phyloP scores from a whole-genome alignment of 352 stramenopile species.

The Pythium brachiatum region DNA sequence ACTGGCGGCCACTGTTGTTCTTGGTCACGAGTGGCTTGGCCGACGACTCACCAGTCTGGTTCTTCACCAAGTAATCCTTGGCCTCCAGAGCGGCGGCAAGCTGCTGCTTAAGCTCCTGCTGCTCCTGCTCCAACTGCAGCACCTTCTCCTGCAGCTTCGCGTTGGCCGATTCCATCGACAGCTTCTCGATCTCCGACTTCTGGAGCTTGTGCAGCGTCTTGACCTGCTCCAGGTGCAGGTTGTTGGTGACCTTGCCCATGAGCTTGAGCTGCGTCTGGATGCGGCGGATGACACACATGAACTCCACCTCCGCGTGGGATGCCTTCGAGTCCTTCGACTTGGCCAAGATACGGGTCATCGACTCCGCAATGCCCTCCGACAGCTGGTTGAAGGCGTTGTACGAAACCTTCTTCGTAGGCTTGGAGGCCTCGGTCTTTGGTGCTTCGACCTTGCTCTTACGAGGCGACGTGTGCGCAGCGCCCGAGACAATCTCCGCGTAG shows the following conservation, averaged over 20 bases:
- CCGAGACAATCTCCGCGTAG: conserved; percentile 30
- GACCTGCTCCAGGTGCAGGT: conserved; percentile 37
- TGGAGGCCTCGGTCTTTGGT: conserved; percentile 10
- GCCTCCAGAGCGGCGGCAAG: conserved; percentile 7
- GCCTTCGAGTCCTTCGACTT: conserved; percentile 28
- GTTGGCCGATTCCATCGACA: conserved; percentile 30
- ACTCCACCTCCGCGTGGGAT: conserved; percentile 33
- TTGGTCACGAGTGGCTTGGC: background rate
- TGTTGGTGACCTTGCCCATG: conserved; percentile 37
- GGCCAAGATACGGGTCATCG: conserved; percentile 37
- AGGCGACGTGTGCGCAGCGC: conserved; percentile 3
- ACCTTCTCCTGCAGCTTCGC: conserved; percentile 27
- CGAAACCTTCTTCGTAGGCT: background rate
- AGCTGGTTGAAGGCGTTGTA: conserved; percentile 30
- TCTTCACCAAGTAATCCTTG: conserved; percentile 24
- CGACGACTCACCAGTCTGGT: background rate
- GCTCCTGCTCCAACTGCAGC: conserved; percentile 35
- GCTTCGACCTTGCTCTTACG: conserved; percentile 8
- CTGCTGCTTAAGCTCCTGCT: conserved; percentile 35
- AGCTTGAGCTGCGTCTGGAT: conserved; percentile 44
- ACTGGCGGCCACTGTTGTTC: conserved; percentile 5
- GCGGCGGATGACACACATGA: conserved; percentile 36
- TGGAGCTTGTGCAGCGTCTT: conserved; percentile 33
- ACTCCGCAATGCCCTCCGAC: conserved; percentile 34
- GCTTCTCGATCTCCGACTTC: conserved; percentile 37